Conservation (phyloP, 305 asterid species). For the Fraxinus xanthoxyloides region DNA sequence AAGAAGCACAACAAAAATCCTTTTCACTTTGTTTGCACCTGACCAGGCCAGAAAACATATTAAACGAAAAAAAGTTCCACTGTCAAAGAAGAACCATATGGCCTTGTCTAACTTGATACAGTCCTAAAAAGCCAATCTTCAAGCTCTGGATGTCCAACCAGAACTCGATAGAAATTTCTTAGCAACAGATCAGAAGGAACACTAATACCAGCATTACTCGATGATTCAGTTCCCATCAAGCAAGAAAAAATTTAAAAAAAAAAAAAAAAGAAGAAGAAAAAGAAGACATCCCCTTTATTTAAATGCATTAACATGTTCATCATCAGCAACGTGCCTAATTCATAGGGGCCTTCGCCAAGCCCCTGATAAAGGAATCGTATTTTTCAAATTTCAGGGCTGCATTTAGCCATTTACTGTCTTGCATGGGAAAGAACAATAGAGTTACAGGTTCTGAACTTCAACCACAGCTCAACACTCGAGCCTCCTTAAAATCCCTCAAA, state of each 20-base stretch:
- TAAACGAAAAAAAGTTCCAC: background rate
- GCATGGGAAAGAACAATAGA: conserved; percentile 7
- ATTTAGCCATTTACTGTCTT: background rate
- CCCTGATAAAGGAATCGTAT: conserved; percentile 13
- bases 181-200: background rate
- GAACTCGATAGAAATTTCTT: background rate
- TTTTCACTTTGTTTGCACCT: background rate
- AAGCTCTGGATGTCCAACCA: background rate
- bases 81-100: background rate
- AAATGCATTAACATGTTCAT: background rate
- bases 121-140: background rate
- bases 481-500: background rate
- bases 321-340: background rate
- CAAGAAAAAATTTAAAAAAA: background rate
- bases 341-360: background rate
- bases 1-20: background rate
- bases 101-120: background rate
- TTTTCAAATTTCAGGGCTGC: background rate
- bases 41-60: background rate
- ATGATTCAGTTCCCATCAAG: background rate
- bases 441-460: background rate
- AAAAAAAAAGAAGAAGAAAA: no score
- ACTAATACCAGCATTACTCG: background rate
- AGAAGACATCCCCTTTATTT: background rate
- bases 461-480: background rate